These are phyloP conservation scores for Xylariaceae sp. DNA, from an alignment of 2,329 filamentous ascomycete genomes.

Conservation along the genomic window DNA sequence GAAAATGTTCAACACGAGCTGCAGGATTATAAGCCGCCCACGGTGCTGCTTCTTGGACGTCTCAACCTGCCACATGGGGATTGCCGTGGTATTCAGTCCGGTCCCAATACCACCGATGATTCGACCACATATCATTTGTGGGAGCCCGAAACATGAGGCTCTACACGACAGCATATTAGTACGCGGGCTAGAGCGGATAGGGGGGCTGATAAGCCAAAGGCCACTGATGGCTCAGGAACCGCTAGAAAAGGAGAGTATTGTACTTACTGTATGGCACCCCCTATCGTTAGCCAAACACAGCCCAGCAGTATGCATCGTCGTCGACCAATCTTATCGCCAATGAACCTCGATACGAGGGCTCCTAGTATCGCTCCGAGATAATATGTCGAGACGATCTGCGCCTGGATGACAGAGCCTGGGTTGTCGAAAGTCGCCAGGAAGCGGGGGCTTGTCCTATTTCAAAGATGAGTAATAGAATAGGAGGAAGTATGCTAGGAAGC, in stretches of 20 bases:
- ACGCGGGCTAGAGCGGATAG: no score
- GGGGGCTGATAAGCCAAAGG: no score
- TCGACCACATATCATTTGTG: not conserved
- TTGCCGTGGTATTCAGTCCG: not conserved
- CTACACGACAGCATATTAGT: no score
- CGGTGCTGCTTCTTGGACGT: not conserved
- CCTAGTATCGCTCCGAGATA: not conserved
- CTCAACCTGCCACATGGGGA: not conserved
- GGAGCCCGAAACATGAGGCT: no score
- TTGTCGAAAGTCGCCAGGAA: not conserved
- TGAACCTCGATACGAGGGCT: not conserved
- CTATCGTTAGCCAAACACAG: not conserved
- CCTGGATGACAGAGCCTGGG: not conserved
- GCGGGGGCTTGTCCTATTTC: not conserved
- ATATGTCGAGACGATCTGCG: not conserved
- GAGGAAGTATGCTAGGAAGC: no score
- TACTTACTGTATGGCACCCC: not conserved
- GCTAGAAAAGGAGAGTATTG: no score
- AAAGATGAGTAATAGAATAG: no score
- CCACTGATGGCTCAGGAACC: no score
- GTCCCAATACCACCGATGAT: not conserved
- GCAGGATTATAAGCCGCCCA: not conserved
- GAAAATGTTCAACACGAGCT: constrained; percentile 1
- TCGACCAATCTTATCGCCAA: not conserved
- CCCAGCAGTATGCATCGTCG: not conserved